Conservation (phyloP, 768 basidiomycete genomes). For the Pleurotus tuoliensis region DNA sequence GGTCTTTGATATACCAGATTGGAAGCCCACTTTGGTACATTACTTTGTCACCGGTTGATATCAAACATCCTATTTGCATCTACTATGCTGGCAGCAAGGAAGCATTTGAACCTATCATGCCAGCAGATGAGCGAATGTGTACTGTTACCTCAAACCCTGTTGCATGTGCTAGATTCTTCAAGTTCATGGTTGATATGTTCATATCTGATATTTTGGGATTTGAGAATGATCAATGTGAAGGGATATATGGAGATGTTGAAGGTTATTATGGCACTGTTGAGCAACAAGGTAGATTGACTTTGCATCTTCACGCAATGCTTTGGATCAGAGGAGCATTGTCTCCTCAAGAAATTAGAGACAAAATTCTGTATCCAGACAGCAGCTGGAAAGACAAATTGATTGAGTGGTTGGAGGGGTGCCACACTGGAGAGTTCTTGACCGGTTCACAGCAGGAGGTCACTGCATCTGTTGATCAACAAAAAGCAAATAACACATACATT, state of each 20-base stretch:
- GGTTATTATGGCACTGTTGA: slow-evolving; percentile 30
- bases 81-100: slow-evolving; percentile 17
- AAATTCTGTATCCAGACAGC: slow-evolving; percentile 15
- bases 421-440: slow-evolving; percentile 11
- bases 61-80: slow-evolving; percentile 12
- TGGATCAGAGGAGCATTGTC: slow-evolving; percentile 23
- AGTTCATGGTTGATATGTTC: slow-evolving; percentile 23
- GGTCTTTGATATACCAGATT: slow-evolving; percentile 15
- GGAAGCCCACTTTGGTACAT: slow-evolving; percentile 18
- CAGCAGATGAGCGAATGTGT: slow-evolving; percentile 12
- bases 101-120: slow-evolving; percentile 6
- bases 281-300: slow-evolving; percentile 24
- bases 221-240: not conserved
- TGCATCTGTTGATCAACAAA: not conserved
- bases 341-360: slow-evolving; percentile 28
- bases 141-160: slow-evolving; percentile 23
- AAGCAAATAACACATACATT: not conserved
- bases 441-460: not conserved
- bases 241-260: slow-evolving; percentile 18
- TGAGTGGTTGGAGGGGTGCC: slow-evolving; percentile 4
- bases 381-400: slow-evolving; percentile 13
- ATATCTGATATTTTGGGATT: slow-evolving; percentile 21
- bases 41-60: not conserved
- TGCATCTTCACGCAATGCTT: slow-evolving; percentile 27
- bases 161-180: slow-evolving; percentile 28